Conservation (phyloP, 257 asterid species). For the Lycium ferocissimum region DNA sequence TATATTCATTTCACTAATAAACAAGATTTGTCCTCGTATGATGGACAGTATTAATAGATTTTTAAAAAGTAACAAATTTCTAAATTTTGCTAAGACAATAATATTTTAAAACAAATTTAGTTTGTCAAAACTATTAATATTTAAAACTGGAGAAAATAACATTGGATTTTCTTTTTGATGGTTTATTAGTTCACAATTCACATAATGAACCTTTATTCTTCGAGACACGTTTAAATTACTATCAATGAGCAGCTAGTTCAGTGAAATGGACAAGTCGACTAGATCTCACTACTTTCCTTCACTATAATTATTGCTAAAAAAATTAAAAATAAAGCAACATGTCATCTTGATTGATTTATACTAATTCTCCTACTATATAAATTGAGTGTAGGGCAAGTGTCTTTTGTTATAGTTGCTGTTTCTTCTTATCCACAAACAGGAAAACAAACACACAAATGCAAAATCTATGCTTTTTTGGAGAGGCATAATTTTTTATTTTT, state of each 20-base stretch:
- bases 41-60: background rate
- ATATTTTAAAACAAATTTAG: no score
- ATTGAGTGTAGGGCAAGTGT: slow-evolving; percentile 6
- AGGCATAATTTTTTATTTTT: slow-evolving; percentile 20
- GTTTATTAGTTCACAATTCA: no score
- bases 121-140: no score
- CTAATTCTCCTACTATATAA: background rate
- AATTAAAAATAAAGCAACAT: background rate
- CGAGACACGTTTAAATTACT: no score
- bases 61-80: no score
- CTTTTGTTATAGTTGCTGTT: background rate
- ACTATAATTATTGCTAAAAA: background rate
- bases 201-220: no score
- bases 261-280: background rate
- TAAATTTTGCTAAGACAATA: no score
- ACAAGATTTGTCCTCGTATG: background rate
- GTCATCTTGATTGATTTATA: background rate
- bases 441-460: slow-evolving; percentile 20
- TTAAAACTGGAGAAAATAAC: background rate
- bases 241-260: background rate
- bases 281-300: background rate
- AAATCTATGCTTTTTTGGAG: background rate
- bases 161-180: no score
- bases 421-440: slow-evolving; percentile 27
- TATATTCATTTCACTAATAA: background rate